A percentile compares a stretch with the other conserved stretches of the same genome.
Conservation (phyloP, 2,329 filamentous ascomycete genomes). For the Septoria petroselini region DNA sequence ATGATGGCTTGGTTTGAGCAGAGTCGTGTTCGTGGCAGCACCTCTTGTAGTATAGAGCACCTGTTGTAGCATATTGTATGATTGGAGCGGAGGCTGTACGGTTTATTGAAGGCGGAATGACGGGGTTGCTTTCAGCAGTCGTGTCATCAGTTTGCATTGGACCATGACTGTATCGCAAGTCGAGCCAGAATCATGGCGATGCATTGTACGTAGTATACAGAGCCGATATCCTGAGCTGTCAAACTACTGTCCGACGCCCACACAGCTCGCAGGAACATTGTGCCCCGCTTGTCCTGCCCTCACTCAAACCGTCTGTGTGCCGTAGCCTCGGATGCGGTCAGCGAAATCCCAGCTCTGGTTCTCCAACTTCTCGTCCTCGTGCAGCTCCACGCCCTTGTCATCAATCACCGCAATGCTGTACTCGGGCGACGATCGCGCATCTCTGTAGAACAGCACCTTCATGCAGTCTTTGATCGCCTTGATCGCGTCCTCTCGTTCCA, state of each 20-base stretch:
- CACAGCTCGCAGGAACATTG: not conserved
- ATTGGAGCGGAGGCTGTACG: too few species aligned
- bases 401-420: constrained; percentile 90
- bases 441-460: constrained; percentile 97
- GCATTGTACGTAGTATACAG: constrained; percentile 12
- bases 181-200: not conserved
- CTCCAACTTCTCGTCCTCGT: constrained; percentile 83
- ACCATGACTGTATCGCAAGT: not conserved
- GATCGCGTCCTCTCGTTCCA: constrained; percentile 76
- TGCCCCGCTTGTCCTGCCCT: not conserved
- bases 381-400: constrained; percentile 75
- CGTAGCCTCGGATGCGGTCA: constrained; percentile 90
- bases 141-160: not conserved
- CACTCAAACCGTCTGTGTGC: constrained; percentile 62
- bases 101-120: not conserved
- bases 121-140: not conserved
- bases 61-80: not conserved
- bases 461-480: constrained; percentile 85
- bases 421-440: constrained; percentile 84
- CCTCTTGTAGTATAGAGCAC: not conserved
- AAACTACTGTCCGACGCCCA: not conserved
- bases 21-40: not conserved
- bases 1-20: constrained; percentile 4
- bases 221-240: not conserved
- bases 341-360: constrained; percentile 98